These are phyloP conservation scores for Fusarium globosum DNA, from an alignment of 2,329 filamentous ascomycete species.

Conservation along the genomic window DNA sequence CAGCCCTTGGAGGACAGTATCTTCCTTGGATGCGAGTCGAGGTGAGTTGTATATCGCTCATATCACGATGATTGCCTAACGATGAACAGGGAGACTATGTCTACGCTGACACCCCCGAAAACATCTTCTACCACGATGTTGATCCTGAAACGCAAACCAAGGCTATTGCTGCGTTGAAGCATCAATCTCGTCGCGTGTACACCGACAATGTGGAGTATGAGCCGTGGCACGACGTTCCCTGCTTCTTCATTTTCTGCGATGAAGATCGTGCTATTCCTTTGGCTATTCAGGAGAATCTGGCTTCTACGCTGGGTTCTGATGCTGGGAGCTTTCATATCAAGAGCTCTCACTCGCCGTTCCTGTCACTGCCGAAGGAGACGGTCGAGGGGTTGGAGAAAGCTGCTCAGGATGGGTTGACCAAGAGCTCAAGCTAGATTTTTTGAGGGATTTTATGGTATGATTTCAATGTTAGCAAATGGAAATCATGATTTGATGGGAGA, in stretches of 20 bases:
- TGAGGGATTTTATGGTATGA: rapidly evolving
- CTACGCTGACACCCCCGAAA: neutral
- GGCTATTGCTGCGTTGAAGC: neutral
- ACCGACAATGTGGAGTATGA: neutral
- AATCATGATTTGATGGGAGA: neutral
- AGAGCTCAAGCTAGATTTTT: neutral
- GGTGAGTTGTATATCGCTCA: neutral
- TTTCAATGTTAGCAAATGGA: neutral
- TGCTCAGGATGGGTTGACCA: conserved; percentile 3
- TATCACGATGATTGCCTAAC: neutral
- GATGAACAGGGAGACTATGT: neutral
- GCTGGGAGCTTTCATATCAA: neutral
- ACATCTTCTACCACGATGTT: conserved; percentile 15
- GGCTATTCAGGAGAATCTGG: conserved; percentile 6
- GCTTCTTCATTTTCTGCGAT: conserved; percentile 5
- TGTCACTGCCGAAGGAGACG: neutral
- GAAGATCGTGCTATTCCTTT: conserved; percentile 10
- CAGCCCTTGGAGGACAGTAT: conserved; percentile 4
- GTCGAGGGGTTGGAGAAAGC: conserved; percentile 5
- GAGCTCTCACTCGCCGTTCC: conserved; percentile 12
- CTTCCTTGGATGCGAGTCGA: conserved; percentile 18
- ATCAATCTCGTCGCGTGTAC: conserved; percentile 16
- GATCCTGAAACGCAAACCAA: neutral
- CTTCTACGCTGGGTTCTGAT: neutral
- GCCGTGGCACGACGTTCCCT: conserved; percentile 11